phyloP scores from a whole-genome alignment of 495 filamentous ascomycete species.

The Thozetella sp. region DNA sequence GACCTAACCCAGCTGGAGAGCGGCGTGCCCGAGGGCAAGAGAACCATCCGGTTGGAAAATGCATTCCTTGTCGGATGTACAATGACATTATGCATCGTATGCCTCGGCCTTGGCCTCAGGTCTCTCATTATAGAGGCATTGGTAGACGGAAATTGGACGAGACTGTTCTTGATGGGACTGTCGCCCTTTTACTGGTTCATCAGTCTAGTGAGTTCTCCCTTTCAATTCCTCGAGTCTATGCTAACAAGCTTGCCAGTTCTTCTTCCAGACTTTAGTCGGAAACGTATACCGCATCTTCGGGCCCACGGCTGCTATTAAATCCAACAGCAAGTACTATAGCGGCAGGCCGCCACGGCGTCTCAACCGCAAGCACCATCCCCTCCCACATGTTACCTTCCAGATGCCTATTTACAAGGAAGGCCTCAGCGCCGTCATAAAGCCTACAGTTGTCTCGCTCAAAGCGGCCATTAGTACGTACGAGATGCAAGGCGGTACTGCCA shows the following conservation, averaged over 20 bases:
- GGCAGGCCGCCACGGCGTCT: conserved; percentile 52
- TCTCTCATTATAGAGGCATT: conserved; percentile 51
- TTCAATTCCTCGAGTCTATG: background rate
- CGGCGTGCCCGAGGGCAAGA: conserved; percentile 31
- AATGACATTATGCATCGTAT: conserved; percentile 47
- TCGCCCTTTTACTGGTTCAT: conserved; percentile 57
- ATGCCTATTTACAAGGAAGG: conserved; percentile 80
- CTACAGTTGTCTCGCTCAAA: conserved; percentile 63
- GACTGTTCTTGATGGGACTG: conserved; percentile 47
- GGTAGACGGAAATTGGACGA: conserved; percentile 49
- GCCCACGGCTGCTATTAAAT: conserved; percentile 54
- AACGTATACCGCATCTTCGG: conserved; percentile 61
- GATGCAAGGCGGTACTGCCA: conserved; percentile 68
- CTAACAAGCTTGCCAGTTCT: conserved; percentile 46
- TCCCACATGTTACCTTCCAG: conserved; percentile 76
- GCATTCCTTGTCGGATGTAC: conserved; percentile 51
- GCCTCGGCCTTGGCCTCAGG: conserved; percentile 58
- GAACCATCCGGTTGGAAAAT: conserved; percentile 51
- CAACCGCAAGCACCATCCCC: conserved; percentile 30
- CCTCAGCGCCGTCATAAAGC: conserved; percentile 60
- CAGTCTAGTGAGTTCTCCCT: conserved; percentile 44
- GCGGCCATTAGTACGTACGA: conserved; percentile 70
- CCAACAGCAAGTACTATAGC: conserved; percentile 65
- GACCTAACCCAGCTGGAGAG: conserved; percentile 22
- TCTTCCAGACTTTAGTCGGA: conserved; percentile 59